Conservation (phyloP, 179 eudicot species). For the Drosera spatulata region DNA sequence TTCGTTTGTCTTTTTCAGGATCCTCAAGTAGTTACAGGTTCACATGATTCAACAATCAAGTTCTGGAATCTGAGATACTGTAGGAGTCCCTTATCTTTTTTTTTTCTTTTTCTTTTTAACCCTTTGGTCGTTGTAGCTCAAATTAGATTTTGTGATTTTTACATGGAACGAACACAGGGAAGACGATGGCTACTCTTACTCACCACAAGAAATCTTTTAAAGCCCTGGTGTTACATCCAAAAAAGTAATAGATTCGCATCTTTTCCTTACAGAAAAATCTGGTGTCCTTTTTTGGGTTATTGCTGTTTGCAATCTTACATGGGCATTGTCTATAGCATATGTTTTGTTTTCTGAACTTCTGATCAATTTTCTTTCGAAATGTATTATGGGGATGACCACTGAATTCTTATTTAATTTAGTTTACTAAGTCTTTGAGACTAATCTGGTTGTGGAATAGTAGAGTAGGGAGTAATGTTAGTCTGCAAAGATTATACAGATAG, state of each 20-base stretch:
- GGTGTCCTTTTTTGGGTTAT: no score
- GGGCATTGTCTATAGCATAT: no score
- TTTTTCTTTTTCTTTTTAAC: no score
- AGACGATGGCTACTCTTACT: constrained; percentile 82
- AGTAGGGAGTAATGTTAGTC: no score
- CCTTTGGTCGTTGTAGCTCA: no score
- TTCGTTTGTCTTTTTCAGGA: constrained; percentile 29
- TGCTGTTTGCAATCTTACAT: neutral
- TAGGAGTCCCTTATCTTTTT: constrained; percentile 2
- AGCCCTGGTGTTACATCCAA: constrained; percentile 90
- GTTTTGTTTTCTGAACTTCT: no score
- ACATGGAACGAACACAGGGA: constrained; percentile 36
- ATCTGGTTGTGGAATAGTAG: no score
- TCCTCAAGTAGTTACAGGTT: constrained; percentile 96
- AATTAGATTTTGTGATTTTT: neutral
- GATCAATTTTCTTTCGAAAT: no score
- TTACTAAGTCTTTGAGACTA: no score
- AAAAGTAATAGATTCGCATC: constrained; percentile 34
- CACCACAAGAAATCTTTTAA: constrained; percentile 97
- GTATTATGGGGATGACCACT: no score
- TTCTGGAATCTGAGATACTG: constrained; percentile 93
- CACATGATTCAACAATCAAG: constrained; percentile 92
- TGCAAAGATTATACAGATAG: no score
- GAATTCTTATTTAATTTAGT: no score
- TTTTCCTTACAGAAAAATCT: neutral